Percentiles rank a stretch among this genome's conserved stretches.
Conservation (phyloP, 2,329 filamentous ascomycete genomes). For the Sclerotiophoma versabilis region DNA sequence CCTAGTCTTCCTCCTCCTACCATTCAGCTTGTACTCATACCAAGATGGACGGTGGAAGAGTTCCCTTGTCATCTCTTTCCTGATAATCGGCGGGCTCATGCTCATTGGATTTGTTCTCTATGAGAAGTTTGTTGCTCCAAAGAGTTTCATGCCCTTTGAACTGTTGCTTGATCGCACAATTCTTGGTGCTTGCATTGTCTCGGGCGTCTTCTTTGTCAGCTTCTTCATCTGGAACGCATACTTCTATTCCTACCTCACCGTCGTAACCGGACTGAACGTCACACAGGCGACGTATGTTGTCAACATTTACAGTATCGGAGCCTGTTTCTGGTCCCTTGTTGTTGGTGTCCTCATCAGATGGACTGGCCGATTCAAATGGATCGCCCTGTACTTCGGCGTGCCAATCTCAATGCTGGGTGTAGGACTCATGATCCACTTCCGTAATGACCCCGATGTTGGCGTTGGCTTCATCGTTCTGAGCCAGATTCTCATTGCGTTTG, state of each 20-base stretch:
- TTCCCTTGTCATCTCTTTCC: constrained; percentile 48
- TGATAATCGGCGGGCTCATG: constrained; percentile 46
- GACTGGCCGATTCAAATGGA: constrained; percentile 33
- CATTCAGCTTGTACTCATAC: constrained; percentile 63
- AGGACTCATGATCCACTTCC: constrained; percentile 45
- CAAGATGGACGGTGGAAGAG: constrained; percentile 42
- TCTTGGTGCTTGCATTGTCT: constrained; percentile 59
- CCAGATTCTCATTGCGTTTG: constrained; percentile 42
- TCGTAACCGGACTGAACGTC: constrained; percentile 44
- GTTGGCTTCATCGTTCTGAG: constrained; percentile 48
- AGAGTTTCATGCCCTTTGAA: constrained; percentile 53
- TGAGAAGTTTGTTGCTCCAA: constrained; percentile 50
- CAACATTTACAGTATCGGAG: constrained; percentile 46
- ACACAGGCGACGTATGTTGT: constrained; percentile 44
- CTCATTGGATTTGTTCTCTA: constrained; percentile 48
- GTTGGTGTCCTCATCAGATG: constrained; percentile 31
- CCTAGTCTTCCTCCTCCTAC: constrained; percentile 71
- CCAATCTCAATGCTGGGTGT: constrained; percentile 38
- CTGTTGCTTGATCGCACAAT: constrained; percentile 59
- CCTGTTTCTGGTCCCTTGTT: constrained; percentile 31
- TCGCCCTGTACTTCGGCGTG: constrained; percentile 33
- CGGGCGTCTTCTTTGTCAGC: constrained; percentile 44
- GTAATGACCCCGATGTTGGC: constrained; percentile 30
- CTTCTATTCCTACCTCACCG: constrained; percentile 51
- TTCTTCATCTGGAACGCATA: constrained; percentile 49